Base-by-base conservation (phyloP, 441 rosid genomes). In the Syzygium malaccense region DNA sequence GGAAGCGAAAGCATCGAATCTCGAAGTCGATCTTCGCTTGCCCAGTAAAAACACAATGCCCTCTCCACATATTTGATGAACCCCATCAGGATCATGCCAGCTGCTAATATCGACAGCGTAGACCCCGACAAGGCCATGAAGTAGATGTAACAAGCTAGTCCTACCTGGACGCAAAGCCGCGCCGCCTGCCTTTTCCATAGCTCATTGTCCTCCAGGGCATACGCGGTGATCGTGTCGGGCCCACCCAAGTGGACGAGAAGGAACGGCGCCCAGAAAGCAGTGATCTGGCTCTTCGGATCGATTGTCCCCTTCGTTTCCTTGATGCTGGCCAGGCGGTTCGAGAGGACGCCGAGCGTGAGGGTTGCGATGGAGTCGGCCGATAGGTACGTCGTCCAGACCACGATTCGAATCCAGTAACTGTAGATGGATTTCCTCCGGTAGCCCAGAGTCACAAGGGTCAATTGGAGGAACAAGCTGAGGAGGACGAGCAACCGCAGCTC, bases 331-430 rank as follows among this genome's bases (percentile, higher is more conserved):
- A 60, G 66, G 66, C 32, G 32, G 30, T 60, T 13, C 15, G 2
- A 5, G 32, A 60, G 66, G 66, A 60, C 32, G 2, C 32, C 66
- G 7, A 28, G 66, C 66, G 32, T 0, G 66, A 60, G 30, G 15
- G 17, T 26, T 13, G 66, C 66, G 0, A 60, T 26, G 17, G 2
- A 1, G 15, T 60, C 66, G 0, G 8, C 66, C 32, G 0, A 13
- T 26, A 1, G 30, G 66, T 60, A 60, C 8, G 30, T 1, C 2
- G 66, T 26, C 66, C 64, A 58, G 30, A 58, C 64, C 30, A 58
- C 64, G 15, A 58, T 7, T 58, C 0, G 64, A 15, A 26, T 58
- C 64, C 17, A 58, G 64, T 2, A 26, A 30, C 6, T 58, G 64
- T 58, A 58, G 30, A 0, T 58, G 30, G 64, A 58, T 58, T 26